A percentile compares a stretch with the other conserved stretches of the same genome.
These are phyloP conservation scores for Dipodascopsis uninucleata DNA, from an alignment of 805 yeast species.

Conservation along the genomic window DNA sequence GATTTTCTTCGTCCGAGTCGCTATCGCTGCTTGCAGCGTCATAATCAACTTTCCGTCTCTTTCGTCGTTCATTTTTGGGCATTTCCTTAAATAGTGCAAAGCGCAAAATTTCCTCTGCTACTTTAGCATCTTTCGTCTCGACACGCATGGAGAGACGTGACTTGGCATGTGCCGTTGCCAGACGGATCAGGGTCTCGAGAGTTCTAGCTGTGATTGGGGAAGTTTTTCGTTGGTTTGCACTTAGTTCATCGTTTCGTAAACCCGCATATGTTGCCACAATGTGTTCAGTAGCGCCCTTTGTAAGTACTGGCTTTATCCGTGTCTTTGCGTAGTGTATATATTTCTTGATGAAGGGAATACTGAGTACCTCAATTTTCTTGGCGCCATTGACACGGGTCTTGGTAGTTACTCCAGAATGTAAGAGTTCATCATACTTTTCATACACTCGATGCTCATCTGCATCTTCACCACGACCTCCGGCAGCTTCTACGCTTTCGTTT, in stretches of 20 bases:
- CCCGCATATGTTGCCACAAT: constrained; percentile 78
- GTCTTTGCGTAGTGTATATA: constrained; percentile 92
- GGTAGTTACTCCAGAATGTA: constrained; percentile 71
- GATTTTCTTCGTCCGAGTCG: constrained; percentile 30
- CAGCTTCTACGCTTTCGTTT: constrained; percentile 43
- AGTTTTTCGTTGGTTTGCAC: constrained; percentile 50
- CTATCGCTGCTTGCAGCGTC: constrained; percentile 31
- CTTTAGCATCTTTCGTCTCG: constrained; percentile 71
- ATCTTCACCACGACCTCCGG: constrained; percentile 47
- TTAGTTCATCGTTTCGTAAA: constrained; percentile 68
- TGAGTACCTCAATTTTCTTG: constrained; percentile 50
- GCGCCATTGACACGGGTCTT: constrained; percentile 35
- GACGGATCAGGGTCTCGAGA: constrained; percentile 88
- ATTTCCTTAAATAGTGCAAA: constrained; percentile 83
- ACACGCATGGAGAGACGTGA: constrained; percentile 78
- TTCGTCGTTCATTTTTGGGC: constrained; percentile 39
- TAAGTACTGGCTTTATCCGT: constrained; percentile 75
- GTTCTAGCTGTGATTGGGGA: constrained; percentile 99
- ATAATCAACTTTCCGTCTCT: constrained; percentile 37
- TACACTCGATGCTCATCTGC: constrained; percentile 47
- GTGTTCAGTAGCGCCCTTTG: constrained; percentile 70
- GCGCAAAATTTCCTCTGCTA: constrained; percentile 80
- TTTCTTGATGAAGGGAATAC: constrained; percentile 83
- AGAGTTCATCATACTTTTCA: constrained; percentile 75
- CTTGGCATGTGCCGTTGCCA: constrained; percentile 95